Evolutionary conservation across 805 yeast genomes (phyloP).

Genomic region (Candida sphagnicola): DNA sequence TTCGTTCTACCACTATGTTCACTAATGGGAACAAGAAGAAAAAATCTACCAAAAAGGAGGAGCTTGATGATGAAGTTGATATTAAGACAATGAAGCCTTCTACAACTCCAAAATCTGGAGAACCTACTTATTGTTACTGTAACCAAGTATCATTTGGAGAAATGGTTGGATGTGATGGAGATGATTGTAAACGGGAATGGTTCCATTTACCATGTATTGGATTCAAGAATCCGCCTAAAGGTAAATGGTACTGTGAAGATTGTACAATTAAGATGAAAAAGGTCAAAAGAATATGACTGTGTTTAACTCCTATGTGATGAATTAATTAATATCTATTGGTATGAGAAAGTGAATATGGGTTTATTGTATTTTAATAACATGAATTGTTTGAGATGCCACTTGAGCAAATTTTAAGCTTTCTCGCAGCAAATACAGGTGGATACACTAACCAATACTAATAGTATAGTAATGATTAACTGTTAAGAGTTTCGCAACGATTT

Average conservation of each 20-base stretch:
- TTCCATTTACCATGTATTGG: constrained; percentile 94
- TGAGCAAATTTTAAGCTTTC: too few species aligned
- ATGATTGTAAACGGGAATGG: constrained; percentile 90
- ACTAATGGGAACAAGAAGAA: constrained; percentile 10
- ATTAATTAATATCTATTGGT: too few species aligned
- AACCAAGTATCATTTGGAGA: constrained; percentile 97
- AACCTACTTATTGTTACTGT: constrained; percentile 93
- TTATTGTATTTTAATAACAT: too few species aligned
- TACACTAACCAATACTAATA: too few species aligned
- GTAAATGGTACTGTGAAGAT: constrained; percentile 43
- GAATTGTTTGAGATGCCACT: too few species aligned
- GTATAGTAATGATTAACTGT: too few species aligned
- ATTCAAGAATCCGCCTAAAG: constrained; percentile 75
- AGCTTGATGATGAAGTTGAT: constrained; percentile 8
- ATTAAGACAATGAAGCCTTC: constrained; percentile 4
- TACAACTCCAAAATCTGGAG: constrained; percentile 24
- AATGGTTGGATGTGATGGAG: constrained; percentile 99
- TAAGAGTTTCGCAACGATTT: too few species aligned
- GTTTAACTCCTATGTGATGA: too few species aligned
- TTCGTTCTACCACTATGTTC: constrained; percentile 14
- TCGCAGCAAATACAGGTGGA: too few species aligned
- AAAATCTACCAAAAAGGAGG: constrained; percentile 17
- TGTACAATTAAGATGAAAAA: constrained; percentile 10
- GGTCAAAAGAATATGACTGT: constrained; percentile 4
- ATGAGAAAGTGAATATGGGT: too few species aligned